Percentiles rank a stretch among this genome's conserved stretches.
phyloP scores from a whole-genome alignment of 2,329 filamentous ascomycete species.

The Aplosporella prunicola region DNA sequence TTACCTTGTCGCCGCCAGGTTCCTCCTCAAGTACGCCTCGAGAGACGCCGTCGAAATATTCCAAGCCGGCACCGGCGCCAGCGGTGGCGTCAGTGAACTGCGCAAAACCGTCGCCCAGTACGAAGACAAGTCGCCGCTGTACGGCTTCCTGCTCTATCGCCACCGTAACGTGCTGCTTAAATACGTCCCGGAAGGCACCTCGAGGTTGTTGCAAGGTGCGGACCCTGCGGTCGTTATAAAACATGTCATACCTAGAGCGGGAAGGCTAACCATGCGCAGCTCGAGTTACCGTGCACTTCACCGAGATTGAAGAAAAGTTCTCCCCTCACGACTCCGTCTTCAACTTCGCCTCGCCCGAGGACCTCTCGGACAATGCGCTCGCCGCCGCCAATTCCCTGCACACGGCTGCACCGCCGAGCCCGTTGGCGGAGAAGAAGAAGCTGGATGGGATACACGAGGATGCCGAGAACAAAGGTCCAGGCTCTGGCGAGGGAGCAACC shows the following conservation, averaged over 20 bases:
- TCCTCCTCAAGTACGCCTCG: slow-evolving; percentile 81
- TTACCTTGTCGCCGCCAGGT: slow-evolving; percentile 48
- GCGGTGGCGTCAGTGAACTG: slow-evolving; percentile 74
- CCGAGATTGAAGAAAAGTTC: slow-evolving; percentile 56
- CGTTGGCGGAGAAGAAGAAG: slow-evolving; percentile 65
- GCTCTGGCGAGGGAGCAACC: slow-evolving; percentile 2
- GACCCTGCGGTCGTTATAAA: not conserved
- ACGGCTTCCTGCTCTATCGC: slow-evolving; percentile 83
- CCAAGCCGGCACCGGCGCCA: slow-evolving; percentile 67
- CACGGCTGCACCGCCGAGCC: slow-evolving; percentile 74
- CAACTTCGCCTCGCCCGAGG: slow-evolving; percentile 62
- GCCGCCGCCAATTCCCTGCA: slow-evolving; percentile 84
- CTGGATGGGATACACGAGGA: slow-evolving; percentile 93
- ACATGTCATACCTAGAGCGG: slow-evolving; percentile 1
- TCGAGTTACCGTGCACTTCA: slow-evolving; percentile 64
- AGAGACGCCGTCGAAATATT: slow-evolving; percentile 81
- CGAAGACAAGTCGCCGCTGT: slow-evolving; percentile 77
- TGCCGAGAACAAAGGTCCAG: slow-evolving; percentile 63
- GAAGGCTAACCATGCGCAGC: slow-evolving; percentile 43
- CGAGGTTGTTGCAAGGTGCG: slow-evolving; percentile 83
- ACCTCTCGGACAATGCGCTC: slow-evolving; percentile 78
- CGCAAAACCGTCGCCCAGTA: slow-evolving; percentile 69
- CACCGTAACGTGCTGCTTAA: slow-evolving; percentile 86
- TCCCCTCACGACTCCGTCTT: slow-evolving; percentile 81
- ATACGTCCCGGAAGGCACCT: slow-evolving; percentile 84